Percentiles rank a stretch among this genome's conserved stretches.
Evolutionary conservation across 1,284 basidiomycete genomes (phyloP).

Genomic region (Wallemia ichthyophaga): DNA sequence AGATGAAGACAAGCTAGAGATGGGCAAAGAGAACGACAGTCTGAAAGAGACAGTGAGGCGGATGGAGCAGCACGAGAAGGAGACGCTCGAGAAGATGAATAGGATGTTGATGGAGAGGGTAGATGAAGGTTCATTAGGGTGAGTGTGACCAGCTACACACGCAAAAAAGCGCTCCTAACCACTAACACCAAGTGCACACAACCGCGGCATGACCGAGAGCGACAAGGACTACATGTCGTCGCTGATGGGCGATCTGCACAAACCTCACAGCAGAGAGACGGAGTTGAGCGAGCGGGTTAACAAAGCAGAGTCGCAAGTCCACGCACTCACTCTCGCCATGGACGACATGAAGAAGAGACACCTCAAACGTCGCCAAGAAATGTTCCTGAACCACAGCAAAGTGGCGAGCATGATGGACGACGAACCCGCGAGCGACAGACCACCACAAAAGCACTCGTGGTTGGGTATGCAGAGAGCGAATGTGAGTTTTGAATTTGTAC

Average conservation of each 20-base stretch:
- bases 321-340: neutral
- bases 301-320: neutral
- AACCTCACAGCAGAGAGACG: neutral
- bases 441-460: neutral
- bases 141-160: too few species aligned
- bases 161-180: too few species aligned
- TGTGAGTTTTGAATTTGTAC: neutral
- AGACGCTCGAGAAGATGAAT: constrained; percentile 76
- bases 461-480: neutral
- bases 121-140: too few species aligned
- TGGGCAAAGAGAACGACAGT: constrained; percentile 34
- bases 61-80: constrained; percentile 49
- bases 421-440: neutral
- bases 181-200: neutral
- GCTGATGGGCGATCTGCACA: neutral
- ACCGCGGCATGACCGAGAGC: neutral
- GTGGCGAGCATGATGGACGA: neutral
- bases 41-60: constrained; percentile 39
- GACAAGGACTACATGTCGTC: neutral
- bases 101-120: constrained; percentile 65
- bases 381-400: neutral
- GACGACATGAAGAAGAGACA: neutral
- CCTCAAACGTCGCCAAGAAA: neutral
- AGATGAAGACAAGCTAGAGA: constrained; percentile 46
- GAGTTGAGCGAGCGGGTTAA: neutral